Evolutionary conservation across 345 rosid genomes (phyloP).

Genomic region (Linum tenue): DNA sequence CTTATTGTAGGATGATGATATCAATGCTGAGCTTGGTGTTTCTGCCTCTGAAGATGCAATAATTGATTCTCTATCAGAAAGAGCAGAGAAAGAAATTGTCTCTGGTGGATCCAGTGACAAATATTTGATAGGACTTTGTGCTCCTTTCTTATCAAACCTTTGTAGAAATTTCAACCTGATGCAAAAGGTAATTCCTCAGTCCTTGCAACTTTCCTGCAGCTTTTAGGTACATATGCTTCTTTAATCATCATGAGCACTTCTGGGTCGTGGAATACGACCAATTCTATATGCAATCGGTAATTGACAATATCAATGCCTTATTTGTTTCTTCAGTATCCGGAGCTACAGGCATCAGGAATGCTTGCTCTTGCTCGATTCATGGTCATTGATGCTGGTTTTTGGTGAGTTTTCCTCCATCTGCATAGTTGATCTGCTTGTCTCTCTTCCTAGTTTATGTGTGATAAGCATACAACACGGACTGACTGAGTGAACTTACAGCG

Average conservation of each 20-base stretch:
- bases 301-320: background rate
- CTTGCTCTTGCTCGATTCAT: slow-evolving; percentile 88
- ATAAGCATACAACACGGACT: slow-evolving; percentile 13
- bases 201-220: slow-evolving; percentile 1
- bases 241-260: background rate
- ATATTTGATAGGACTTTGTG: slow-evolving; percentile 72
- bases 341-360: slow-evolving; percentile 89
- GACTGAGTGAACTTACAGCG: slow-evolving; percentile 40
- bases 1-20: slow-evolving; percentile 52
- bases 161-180: slow-evolving; percentile 75
- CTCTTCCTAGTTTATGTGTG: background rate
- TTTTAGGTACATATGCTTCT: slow-evolving; percentile 1
- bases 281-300: slow-evolving; percentile 19
- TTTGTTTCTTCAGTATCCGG: slow-evolving; percentile 42
- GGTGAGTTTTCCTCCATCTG: slow-evolving; percentile 31
- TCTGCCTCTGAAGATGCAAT: slow-evolving; percentile 88
- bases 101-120: slow-evolving; percentile 50
- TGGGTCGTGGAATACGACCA: background rate
- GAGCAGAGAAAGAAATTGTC: slow-evolving; percentile 85
- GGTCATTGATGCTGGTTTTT: slow-evolving; percentile 82
- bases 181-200: slow-evolving; percentile 51
- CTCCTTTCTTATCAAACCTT: slow-evolving; percentile 77
- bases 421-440: slow-evolving; percentile 10
- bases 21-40: slow-evolving; percentile 88
- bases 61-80: slow-evolving; percentile 76